These are phyloP conservation scores for Raddia distichophylla DNA, from an alignment of 176 grass and related monocot genomes.

Conservation along the genomic window DNA sequence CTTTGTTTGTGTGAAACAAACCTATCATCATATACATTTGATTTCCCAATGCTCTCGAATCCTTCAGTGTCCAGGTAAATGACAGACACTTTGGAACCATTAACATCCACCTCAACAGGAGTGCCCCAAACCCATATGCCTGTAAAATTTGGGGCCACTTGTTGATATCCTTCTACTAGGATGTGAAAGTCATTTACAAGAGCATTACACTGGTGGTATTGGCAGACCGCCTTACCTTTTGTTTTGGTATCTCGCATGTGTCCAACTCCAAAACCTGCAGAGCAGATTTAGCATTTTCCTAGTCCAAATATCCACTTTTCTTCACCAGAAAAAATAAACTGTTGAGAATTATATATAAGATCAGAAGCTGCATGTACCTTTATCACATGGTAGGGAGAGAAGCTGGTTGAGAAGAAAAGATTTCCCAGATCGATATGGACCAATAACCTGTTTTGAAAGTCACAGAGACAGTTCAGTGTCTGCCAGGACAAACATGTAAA, in stretches of 20 bases:
- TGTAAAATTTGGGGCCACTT: conserved; percentile 37
- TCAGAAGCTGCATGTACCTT: conserved; percentile 47
- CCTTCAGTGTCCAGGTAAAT: conserved; percentile 92
- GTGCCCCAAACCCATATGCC: conserved; percentile 95
- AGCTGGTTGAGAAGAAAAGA: conserved; percentile 98
- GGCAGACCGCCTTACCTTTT: conserved; percentile 56
- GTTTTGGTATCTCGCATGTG: conserved; percentile 98
- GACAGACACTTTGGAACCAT: conserved; percentile 83
- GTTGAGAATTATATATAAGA: background rate
- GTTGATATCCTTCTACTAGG: background rate
- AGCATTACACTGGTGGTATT: conserved; percentile 2
- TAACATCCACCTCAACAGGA: conserved; percentile 66
- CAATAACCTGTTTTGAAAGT: conserved; percentile 68
- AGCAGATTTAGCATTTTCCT: conserved; percentile 6
- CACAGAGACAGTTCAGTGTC: conserved; percentile 2
- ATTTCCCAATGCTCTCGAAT: conserved; percentile 95
- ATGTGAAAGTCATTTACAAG: background rate
- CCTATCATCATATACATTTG: conserved; percentile 99
- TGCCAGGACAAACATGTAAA: background rate
- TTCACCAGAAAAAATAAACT: too few species aligned
- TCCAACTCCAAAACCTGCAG: conserved; percentile 88
- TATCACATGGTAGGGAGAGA: conserved; percentile 77
- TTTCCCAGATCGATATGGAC: conserved; percentile 87
- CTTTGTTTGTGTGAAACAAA: conserved; percentile 33
- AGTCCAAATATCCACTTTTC: background rate